Percentiles rank a stretch among this genome's conserved stretches.
phyloP scores from a whole-genome alignment of 768 basidiomycete species.

The Artomyces pyxidatus region DNA sequence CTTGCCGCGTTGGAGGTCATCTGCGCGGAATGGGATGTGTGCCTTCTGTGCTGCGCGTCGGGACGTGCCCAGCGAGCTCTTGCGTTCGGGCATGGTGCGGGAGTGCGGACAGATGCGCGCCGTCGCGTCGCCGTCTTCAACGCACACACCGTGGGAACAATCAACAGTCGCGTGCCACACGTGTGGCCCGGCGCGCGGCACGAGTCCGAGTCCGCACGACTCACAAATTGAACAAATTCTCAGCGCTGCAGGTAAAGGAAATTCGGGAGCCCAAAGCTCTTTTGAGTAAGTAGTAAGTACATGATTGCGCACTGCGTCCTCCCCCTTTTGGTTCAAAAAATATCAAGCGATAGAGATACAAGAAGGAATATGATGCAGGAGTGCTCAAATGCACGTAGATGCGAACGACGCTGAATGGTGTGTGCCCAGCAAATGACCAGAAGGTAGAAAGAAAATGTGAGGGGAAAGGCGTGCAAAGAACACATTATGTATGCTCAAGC shows the following conservation, averaged over 20 bases:
- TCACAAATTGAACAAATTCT: no score
- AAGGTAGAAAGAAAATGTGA: no score
- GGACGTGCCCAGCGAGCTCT: conserved; percentile 31
- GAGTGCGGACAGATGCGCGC: no score
- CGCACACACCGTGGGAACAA: conserved; percentile 10
- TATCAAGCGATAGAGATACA: no score
- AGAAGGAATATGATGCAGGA: no score
- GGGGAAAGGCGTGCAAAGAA: no score
- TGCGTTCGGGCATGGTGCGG: conserved; percentile 27
- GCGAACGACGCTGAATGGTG: no score
- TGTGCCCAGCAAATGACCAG: no score
- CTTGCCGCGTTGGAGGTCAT: conserved; percentile 71
- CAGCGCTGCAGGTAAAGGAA: neutral
- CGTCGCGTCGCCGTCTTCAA: neutral
- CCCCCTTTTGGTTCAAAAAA: neutral
- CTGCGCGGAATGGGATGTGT: conserved; percentile 72
- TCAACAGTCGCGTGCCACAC: conserved; percentile 3
- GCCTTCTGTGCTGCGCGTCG: conserved; percentile 55
- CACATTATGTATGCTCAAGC: neutral
- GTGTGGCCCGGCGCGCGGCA: neutral
- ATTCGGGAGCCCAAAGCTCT: neutral
- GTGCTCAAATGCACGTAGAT: no score
- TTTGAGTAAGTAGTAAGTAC: neutral
- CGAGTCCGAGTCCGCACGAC: no score
- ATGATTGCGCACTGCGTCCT: neutral